Conservation (phyloP, 441 rosid genomes). For the Croton laevigatus region DNA sequence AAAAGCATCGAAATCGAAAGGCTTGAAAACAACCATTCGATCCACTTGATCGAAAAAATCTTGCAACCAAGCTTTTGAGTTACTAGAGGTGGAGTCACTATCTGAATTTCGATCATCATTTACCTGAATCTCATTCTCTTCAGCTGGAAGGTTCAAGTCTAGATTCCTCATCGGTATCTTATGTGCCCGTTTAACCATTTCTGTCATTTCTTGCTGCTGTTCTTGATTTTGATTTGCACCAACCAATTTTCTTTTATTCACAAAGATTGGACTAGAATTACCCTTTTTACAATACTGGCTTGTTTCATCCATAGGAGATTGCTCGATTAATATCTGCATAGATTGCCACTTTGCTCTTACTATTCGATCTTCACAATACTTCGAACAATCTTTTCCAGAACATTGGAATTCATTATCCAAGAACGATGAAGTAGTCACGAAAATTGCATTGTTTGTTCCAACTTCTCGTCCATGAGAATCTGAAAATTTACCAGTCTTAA, state of each 20-base stretch:
- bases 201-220: constrained; percentile 26
- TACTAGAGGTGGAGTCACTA: constrained; percentile 30
- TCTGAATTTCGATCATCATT: constrained; percentile 21
- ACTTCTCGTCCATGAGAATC: constrained; percentile 76
- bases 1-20: constrained; percentile 62
- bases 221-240: constrained; percentile 30
- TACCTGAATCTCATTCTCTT: constrained; percentile 40
- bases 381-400: constrained; percentile 17
- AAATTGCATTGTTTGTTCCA: constrained; percentile 53
- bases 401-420: constrained; percentile 19
- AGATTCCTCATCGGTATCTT: constrained; percentile 40
- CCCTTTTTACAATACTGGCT: constrained; percentile 18
- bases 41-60: constrained; percentile 40
- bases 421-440: constrained; percentile 49
- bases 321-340: constrained; percentile 50
- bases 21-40: constrained; percentile 52
- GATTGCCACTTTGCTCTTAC: constrained; percentile 42
- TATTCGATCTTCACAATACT: constrained; percentile 57
- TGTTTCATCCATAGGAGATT: constrained; percentile 16
- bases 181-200: constrained; percentile 43
- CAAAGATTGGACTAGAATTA: constrained; percentile 14
- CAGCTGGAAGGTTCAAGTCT: constrained; percentile 76
- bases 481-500: constrained; percentile 54
- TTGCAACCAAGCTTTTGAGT: constrained; percentile 54
- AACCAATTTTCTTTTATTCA: constrained; percentile 56